Evolutionary conservation across 148 eudicot species (phyloP).

Genomic region (Diospyros lotus): DNA sequence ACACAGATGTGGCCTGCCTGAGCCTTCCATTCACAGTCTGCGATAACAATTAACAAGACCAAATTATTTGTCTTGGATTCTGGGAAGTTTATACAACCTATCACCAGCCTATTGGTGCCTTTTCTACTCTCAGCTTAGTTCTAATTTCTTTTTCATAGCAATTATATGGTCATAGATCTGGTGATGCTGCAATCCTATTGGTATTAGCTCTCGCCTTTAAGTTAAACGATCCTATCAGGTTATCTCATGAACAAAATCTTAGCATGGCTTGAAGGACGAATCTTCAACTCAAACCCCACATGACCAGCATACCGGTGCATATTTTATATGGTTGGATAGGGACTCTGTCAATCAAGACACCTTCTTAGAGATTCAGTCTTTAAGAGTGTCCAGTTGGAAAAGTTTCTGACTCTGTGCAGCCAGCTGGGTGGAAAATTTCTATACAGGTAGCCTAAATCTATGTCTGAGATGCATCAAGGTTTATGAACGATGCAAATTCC

Average conservation of each 20-base stretch:
- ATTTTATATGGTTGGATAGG: not conserved
- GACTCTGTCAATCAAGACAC: too few species aligned
- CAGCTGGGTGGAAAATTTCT: too few species aligned
- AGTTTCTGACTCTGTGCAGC: too few species aligned
- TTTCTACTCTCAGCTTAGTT: not conserved
- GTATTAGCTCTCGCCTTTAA: not conserved
- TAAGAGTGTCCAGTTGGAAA: too few species aligned
- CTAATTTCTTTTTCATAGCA: not conserved
- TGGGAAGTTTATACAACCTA: not conserved
- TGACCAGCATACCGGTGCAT: not conserved
- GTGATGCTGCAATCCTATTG: not conserved
- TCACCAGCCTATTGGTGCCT: not conserved
- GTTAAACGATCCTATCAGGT: too few species aligned
- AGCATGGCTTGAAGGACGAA: too few species aligned
- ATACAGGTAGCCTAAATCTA: too few species aligned
- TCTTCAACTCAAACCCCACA: not conserved
- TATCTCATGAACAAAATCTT: too few species aligned
- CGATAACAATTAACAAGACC: constrained; percentile 7
- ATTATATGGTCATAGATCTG: not conserved
- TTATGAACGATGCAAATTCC: too few species aligned
- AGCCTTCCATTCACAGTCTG: constrained; percentile 52
- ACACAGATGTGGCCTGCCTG: constrained; percentile 47
- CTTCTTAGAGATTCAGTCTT: too few species aligned
- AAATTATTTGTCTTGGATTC: constrained; percentile 5
- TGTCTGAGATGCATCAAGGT: too few species aligned